Conservation (phyloP, 768 basidiomycete genomes). For the Dentipellis fragilis region DNA sequence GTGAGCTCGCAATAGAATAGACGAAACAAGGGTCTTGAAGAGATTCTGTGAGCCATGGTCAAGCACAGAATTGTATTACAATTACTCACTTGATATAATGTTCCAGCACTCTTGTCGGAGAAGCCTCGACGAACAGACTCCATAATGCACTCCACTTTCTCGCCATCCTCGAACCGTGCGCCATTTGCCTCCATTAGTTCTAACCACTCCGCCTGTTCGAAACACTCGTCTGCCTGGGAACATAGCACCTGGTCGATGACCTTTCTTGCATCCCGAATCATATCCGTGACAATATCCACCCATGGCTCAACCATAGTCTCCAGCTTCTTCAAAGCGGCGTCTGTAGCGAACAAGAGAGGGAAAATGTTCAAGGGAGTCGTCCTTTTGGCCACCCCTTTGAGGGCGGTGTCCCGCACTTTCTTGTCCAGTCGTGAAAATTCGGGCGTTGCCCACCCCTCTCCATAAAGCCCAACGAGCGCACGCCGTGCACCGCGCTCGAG, state of each 20-base stretch:
- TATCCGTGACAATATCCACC: conserved; percentile 57
- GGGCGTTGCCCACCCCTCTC: conserved; percentile 78
- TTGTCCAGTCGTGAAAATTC: conserved; percentile 69
- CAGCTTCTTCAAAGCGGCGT: conserved; percentile 49
- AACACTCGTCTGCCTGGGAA: conserved; percentile 49
- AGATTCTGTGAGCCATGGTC: too few species aligned
- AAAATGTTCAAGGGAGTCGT: conserved; percentile 63
- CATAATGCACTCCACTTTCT: conserved; percentile 72
- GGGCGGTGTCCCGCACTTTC: conserved; percentile 53
- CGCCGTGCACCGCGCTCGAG: conserved; percentile 66
- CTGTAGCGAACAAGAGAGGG: conserved; percentile 54
- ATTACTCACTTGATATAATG: conserved; percentile 63
- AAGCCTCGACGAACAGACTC: conserved; percentile 52
- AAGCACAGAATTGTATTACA: neutral
- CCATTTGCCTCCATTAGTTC: conserved; percentile 69
- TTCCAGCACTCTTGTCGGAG: conserved; percentile 51
- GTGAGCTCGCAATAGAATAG: conserved; percentile 61
- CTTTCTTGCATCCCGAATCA: conserved; percentile 55
- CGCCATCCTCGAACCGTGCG: conserved; percentile 64
- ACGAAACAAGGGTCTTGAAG: conserved; percentile 57
- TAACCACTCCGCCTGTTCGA: conserved; percentile 61
- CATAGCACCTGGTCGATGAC: conserved; percentile 53
- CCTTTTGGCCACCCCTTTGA: conserved; percentile 65
- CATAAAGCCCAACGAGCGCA: conserved; percentile 76
- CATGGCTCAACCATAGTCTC: conserved; percentile 54